Evolutionary conservation across 352 stramenopile species (phyloP).

Genomic region (Phytophthora multivora): DNA sequence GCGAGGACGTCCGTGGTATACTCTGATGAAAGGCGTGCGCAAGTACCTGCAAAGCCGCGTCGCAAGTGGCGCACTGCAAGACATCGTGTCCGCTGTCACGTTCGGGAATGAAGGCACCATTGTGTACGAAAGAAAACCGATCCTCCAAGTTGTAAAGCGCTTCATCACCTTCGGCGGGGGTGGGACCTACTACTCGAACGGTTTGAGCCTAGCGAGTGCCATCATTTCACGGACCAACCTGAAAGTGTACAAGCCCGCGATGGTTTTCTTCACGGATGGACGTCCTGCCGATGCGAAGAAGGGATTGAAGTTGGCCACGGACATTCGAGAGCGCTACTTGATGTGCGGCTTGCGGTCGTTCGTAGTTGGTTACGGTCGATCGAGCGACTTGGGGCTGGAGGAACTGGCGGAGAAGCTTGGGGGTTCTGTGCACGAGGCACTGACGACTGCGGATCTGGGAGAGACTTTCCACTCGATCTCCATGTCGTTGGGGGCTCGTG

Average conservation of each 20-base stretch:
- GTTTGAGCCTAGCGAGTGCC: slow-evolving; percentile 33
- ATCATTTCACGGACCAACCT: slow-evolving; percentile 44
- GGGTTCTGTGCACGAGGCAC: slow-evolving; percentile 30
- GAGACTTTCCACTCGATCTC: slow-evolving; percentile 47
- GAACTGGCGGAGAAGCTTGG: slow-evolving; percentile 36
- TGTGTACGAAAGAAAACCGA: slow-evolving; percentile 31
- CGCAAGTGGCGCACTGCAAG: slow-evolving; percentile 16
- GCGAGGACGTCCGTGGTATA: slow-evolving; percentile 36
- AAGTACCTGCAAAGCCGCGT: slow-evolving; percentile 43
- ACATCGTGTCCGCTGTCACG: slow-evolving; percentile 49
- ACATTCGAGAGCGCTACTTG: slow-evolving; percentile 34
- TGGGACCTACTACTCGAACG: slow-evolving; percentile 42
- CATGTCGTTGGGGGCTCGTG: slow-evolving; percentile 39
- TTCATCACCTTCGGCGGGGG: slow-evolving; percentile 32
- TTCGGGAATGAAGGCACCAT: slow-evolving; percentile 37
- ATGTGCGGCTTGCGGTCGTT: slow-evolving; percentile 31
- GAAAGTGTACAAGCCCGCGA: slow-evolving; percentile 32
- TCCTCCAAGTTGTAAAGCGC: background rate
- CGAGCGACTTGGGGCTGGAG: slow-evolving; percentile 31
- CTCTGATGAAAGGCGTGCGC: slow-evolving; percentile 24
- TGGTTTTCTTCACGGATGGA: slow-evolving; percentile 60
- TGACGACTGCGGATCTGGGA: slow-evolving; percentile 27
- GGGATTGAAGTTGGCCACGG: slow-evolving; percentile 27
- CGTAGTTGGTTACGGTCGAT: slow-evolving; percentile 43
- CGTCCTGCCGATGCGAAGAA: slow-evolving; percentile 40